Evolutionary conservation across 257 asterid species (phyloP), one percentile per base, ranked within the genome.

Genomic region (Scutellaria galericulata): DNA sequence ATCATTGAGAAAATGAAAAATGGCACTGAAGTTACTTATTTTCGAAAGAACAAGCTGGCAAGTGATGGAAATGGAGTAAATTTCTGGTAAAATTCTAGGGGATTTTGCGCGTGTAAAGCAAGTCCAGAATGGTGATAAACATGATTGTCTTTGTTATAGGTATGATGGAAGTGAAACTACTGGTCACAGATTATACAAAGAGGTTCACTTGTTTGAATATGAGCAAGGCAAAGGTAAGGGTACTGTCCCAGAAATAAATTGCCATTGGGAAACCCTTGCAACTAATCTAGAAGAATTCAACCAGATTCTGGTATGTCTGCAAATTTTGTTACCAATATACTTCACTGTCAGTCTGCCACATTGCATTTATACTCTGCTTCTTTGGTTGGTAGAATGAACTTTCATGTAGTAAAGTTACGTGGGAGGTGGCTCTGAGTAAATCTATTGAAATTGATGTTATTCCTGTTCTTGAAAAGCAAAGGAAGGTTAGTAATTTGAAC

Each of bases 151-250:
- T 68, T 59, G 60, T 84, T 58, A 68, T 75, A 93, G 98, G 98
- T 91, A 82, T 48, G 98, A 93, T 69, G 98, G 97, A 20, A 76
- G 73, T 66, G 86, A 78, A 73, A 69, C 79, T 64, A 75, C 79
- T 53, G 98, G 98, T 22, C 86, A 86, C 73, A 88, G 98, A 84
- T 80, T 93, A 48, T 93, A 93, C 80, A 91, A 87, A 86, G 97
- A 91, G 80, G 88, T 88, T 27, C 69, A 22, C 51, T 15, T 62
- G 45, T 63, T 77, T 80, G 77, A 79, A 75, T 68, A 44, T 18
- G 68, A 62, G 73, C 73, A 52, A 57, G 71, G 62, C 62, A 87
- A 67, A 58, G 75, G 68, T 64, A 78, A 69, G 83, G 83, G 66
- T 66, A 52, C 58, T 13, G 47, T 40, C 42, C 81, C 80, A 44